A percentile compares a stretch with the other conserved stretches of the same genome.
phyloP scores from a whole-genome alignment of 495 filamentous ascomycete genomes.

The Massariosphaeria phaeospora region DNA sequence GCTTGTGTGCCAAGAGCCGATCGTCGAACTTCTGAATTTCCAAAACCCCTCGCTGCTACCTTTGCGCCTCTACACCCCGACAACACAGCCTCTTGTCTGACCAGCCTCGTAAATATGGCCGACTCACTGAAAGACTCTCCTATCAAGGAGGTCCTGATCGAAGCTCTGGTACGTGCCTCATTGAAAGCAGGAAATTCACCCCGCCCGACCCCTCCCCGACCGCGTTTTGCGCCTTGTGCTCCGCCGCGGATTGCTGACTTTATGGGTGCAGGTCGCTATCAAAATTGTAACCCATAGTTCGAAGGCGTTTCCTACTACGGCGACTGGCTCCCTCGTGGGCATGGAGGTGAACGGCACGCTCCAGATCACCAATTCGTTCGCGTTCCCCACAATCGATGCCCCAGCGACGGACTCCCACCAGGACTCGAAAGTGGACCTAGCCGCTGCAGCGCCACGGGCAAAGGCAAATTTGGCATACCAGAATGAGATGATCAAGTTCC shows the following conservation, averaged over 20 bases:
- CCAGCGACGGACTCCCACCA: slow-evolving; percentile 70
- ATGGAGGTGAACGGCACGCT: slow-evolving; percentile 82
- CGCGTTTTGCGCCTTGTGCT: too few relatives aligned
- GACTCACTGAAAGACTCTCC: slow-evolving; percentile 28
- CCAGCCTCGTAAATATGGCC: slow-evolving; percentile 19
- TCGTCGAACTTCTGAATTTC: too few relatives aligned
- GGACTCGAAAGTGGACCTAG: slow-evolving; percentile 63
- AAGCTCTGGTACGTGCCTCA: slow-evolving; percentile 61
- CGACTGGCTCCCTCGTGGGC: slow-evolving; percentile 85
- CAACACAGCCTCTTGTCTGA: background rate
- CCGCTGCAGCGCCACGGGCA: slow-evolving; percentile 81
- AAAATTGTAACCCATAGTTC: slow-evolving; percentile 94
- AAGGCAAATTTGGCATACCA: slow-evolving; percentile 88
- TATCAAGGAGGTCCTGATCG: slow-evolving; percentile 60
- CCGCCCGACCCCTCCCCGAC: slow-evolving; percentile 26
- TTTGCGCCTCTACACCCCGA: background rate
- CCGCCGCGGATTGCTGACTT: too few relatives aligned
- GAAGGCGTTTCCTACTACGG: slow-evolving; percentile 77
- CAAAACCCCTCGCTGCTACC: background rate
- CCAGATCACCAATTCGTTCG: slow-evolving; percentile 91
- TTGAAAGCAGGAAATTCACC: background rate
- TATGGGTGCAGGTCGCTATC: slow-evolving; percentile 90
- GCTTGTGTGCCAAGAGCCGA: too few relatives aligned
- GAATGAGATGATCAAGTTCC: slow-evolving; percentile 93
- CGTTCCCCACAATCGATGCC: slow-evolving; percentile 81